Evolutionary conservation across 2,329 filamentous ascomycete species (phyloP), one percentile per base, ranked within the genome.

Genomic region (Penicillium sp.): DNA sequence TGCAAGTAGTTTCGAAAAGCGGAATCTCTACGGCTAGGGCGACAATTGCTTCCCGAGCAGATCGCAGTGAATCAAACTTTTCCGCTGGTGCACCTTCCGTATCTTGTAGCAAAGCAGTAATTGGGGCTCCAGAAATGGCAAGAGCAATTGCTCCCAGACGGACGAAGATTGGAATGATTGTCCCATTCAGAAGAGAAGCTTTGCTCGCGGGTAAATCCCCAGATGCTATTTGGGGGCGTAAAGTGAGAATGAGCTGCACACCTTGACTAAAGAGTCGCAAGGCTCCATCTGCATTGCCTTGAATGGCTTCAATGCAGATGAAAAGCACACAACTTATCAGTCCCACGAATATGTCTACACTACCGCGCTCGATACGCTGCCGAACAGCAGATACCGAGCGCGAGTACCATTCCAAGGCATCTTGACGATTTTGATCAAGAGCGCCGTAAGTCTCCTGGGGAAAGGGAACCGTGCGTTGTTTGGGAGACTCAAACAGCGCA

Each of bases 261-360:
- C 67, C 68, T 35, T 72, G 69, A 7, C 38, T 27, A 57, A 69
- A 71, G 4, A 72, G 66, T 11, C 56, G 61, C 16, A 67, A 23
- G 1, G 67, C 67, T 14, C 67, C 66, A 5, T 67, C 59, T 1
- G 61, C 35, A 40, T 56, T 56, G 2, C 67, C 69, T 10, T 67
- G 56, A 1, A 71, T 46, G 3, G 60, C 58, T 46, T 72, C 69
- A n/a, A 71, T 69, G 39, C 66, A 70, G 7, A 70, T 68, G 35
- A 71, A 72, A n/a, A 72, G 45, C 3, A 70, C 47, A 39, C 68
- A 72, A 10, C 57, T 71, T 10, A 72, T 59, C 19, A 72, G 52
- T 13, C 67, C 68, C n/a, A 70, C 58, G 40, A 68, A 64, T 2
- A 47, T 47, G 23, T 67, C 66, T 4, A 69, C 42, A 11, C 34